phyloP scores from a whole-genome alignment of 2,329 filamentous ascomycete species.

The Monilinia polystroma region DNA sequence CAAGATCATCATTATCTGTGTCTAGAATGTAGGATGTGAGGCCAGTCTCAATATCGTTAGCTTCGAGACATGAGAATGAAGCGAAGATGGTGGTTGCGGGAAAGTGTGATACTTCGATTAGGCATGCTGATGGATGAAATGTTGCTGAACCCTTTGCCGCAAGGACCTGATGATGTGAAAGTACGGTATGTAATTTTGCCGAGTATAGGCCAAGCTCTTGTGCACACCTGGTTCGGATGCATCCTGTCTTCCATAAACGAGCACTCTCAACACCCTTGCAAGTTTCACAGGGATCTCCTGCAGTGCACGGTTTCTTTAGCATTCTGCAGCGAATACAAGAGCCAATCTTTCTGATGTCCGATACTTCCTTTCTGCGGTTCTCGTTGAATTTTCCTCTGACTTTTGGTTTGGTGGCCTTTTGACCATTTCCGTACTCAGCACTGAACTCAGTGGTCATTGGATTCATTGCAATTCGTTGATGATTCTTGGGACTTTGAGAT shows the following conservation, averaged over 20 bases:
- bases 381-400: slow-evolving; percentile 58
- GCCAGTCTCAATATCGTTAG: slow-evolving; percentile 38
- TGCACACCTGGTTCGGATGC: slow-evolving; percentile 60
- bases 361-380: slow-evolving; percentile 61
- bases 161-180: slow-evolving; percentile 60
- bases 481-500: slow-evolving; percentile 25
- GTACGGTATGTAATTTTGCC: slow-evolving; percentile 61
- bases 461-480: slow-evolving; percentile 33
- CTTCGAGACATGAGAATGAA: slow-evolving; percentile 37
- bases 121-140: slow-evolving; percentile 46
- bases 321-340: slow-evolving; percentile 67
- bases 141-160: slow-evolving; percentile 51
- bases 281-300: slow-evolving; percentile 60
- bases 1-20: slow-evolving; percentile 59
- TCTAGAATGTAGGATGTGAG: slow-evolving; percentile 55
- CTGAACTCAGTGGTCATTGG: slow-evolving; percentile 38
- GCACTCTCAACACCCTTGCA: slow-evolving; percentile 63
- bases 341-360: slow-evolving; percentile 62
- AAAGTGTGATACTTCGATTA: slow-evolving; percentile 60
- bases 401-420: slow-evolving; percentile 43
- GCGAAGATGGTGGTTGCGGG: slow-evolving; percentile 45
- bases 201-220: slow-evolving; percentile 63
- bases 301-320: slow-evolving; percentile 65
- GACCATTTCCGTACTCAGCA: slow-evolving; percentile 39
- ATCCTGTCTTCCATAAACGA: slow-evolving; percentile 64